These are phyloP conservation scores for Candida freyschussii DNA, from an alignment of 1,139 yeast genomes.

Conservation along the genomic window DNA sequence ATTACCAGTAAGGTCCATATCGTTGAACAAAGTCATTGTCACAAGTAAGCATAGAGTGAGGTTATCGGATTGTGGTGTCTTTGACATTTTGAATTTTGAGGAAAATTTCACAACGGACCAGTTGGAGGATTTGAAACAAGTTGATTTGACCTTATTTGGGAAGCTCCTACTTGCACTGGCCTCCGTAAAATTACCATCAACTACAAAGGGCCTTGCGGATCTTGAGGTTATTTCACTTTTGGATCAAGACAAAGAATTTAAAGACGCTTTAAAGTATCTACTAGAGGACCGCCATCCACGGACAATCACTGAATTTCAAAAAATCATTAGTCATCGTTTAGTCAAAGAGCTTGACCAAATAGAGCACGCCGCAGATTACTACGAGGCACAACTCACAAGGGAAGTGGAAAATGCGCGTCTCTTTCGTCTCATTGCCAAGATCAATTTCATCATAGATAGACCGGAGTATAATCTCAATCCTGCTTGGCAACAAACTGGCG, in stretches of 20 bases:
- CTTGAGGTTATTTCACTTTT: slow-evolving; percentile 7
- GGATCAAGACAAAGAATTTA: slow-evolving; percentile 16
- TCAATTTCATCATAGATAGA: slow-evolving; percentile 73
- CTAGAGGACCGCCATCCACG: slow-evolving; percentile 24
- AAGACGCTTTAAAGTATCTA: slow-evolving; percentile 29
- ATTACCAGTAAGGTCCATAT: slow-evolving; percentile 59
- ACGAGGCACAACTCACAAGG: slow-evolving; percentile 60
- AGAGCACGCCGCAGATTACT: slow-evolving; percentile 54
- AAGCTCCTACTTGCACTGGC: slow-evolving; percentile 53
- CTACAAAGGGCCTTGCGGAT: slow-evolving; percentile 16
- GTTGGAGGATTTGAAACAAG: slow-evolving; percentile 36
- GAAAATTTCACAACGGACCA: slow-evolving; percentile 26
- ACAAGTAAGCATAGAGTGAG: slow-evolving; percentile 66
- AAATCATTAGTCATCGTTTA: slow-evolving; percentile 35
- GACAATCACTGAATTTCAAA: slow-evolving; percentile 27
- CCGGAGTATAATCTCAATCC: slow-evolving; percentile 59
- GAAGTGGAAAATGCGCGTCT: slow-evolving; percentile 89
- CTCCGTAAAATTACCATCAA: slow-evolving; percentile 36
- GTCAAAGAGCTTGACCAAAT: slow-evolving; percentile 47
- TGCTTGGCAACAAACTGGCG: slow-evolving; percentile 73
- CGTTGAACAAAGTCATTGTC: slow-evolving; percentile 65
- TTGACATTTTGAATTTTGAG: slow-evolving; percentile 53
- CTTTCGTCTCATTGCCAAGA: slow-evolving; percentile 74
- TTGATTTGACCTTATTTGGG: slow-evolving; percentile 58
- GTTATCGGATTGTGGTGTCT: slow-evolving; percentile 64